Evolutionary conservation across 768 basidiomycete species (phyloP), one percentile per base, ranked within the genome.

Genomic region (Hypholoma fasciculare): DNA sequence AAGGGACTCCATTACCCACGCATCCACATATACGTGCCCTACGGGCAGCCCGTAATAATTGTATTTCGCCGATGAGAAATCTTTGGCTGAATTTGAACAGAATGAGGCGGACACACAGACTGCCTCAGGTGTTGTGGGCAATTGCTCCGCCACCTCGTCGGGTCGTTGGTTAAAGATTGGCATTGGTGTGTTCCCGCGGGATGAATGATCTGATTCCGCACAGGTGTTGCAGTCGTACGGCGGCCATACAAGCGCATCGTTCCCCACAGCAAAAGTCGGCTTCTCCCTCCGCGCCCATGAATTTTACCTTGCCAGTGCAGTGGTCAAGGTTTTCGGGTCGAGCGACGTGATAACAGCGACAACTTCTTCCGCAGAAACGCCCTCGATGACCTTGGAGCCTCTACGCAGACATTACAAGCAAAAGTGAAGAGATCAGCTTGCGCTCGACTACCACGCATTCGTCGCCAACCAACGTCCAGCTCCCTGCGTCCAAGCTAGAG

Each of bases 1-100:
- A 48, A 98, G 82, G 3, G 96, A 98, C 76, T 99, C 95, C 65
- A 97, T 73, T 34, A 96, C 86, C 97, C 97, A 99, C 2, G 91
- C 96, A 66, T 98, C 95, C 5, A 99, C 75, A 62, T 91, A 87
- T 36, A 94, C 78, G 14, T 90, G 85, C 2, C 94, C 96, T 13
- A 92, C 77, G 0, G 93, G 92, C 8, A 93, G 79, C 1, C 57
- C 66, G 52, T 84, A 83, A 0, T 92, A 78, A 70, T 98, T 98
- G 71, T 91, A 89, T 68, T 92, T 94, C 6, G 72, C 67, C 1
- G 81, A 44, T 19, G 82, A 78, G 67, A 91, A 92, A 1, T 74
- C 67, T 13, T 78, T 69, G 3, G 72, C 78, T 27, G 84, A 85
- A 19, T 88, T 85, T 0, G 90, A 83, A 48, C 83, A 85, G 71